A percentile compares a stretch with the other conserved stretches of the same genome.
Evolutionary conservation across 257 asterid genomes (phyloP).

Genomic region (Forsythia suspensa): DNA sequence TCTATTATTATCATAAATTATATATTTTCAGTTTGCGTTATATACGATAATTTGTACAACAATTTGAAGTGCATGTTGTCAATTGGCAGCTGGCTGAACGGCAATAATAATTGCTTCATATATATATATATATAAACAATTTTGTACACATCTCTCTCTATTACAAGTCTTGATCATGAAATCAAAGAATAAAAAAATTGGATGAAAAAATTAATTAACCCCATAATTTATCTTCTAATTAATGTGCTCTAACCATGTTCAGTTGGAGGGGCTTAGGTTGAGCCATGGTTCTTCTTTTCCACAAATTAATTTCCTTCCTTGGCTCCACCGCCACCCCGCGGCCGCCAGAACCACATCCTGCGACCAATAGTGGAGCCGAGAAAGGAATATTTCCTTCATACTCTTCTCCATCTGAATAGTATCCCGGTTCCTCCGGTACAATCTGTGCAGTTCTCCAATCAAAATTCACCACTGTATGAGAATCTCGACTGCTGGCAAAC

Average conservation of each 20-base stretch:
- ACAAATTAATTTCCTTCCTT: conserved; percentile 50
- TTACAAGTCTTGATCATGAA: neutral
- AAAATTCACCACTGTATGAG: conserved; percentile 10
- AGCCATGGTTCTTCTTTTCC: conserved; percentile 59
- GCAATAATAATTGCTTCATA: too few relatives aligned
- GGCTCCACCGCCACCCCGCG: conserved; percentile 27
- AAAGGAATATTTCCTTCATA: conserved; percentile 32
- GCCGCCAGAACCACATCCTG: neutral
- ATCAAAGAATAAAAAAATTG: neutral
- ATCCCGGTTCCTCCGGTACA: conserved; percentile 22
- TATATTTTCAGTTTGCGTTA: too few relatives aligned
- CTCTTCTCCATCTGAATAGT: conserved; percentile 26
- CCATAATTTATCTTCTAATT: neutral
- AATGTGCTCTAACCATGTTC: neutral
- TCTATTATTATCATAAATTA: too few relatives aligned
- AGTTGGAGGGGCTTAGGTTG: conserved; percentile 46
- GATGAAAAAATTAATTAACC: neutral
- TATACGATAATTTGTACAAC: too few relatives aligned
- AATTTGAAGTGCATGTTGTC: too few relatives aligned
- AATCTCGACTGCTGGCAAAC: conserved; percentile 25
- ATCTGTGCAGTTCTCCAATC: conserved; percentile 21
- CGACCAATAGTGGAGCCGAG: conserved; percentile 34
- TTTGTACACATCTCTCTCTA: neutral
- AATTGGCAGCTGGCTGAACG: too few relatives aligned
- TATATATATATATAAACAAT: neutral